Base-by-base conservation (phyloP, 371 early-diverging fungal genomes). In the Mortierella sp. region DNA sequence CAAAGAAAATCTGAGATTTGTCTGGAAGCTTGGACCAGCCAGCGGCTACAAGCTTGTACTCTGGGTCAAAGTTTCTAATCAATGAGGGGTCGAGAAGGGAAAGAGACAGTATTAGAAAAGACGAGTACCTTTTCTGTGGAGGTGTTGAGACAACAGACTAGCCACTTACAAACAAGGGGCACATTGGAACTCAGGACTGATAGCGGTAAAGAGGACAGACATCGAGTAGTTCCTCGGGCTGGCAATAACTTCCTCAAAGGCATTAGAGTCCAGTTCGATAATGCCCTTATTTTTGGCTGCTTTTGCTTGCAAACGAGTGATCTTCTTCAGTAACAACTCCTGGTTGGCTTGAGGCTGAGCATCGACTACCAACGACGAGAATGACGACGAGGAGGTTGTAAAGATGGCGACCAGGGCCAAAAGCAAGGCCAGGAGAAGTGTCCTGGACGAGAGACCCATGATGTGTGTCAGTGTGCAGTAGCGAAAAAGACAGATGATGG, bases 151-250 rank as follows among this genome's bases (percentile, higher is more conserved):
- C n/a, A 4, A 5, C 16, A 27, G 50, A 23, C 4, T 13, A 9
- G 21, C 2, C 53, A 9, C 56, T 27, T 86, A 93, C 95, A 81
- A 82, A 86, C 95, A 95, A 27, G 92, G 92, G 23, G 67, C 64
- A 72, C 95, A 95, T 46, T 85, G 80, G 66, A 91, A 85, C 50
- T 88, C 83, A 19, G 87, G 82, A n/a, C 83, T 82, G 42, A 89
- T 60, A 7, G 94, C 93, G 24, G 95, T 95, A 54, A 95, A 80
- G 23, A 93, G 78, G 4, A 92, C 87, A 24, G 90, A 86, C 51
- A 92, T 58, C 24, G 92, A 89, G 73, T 92, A 95, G 74, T 92
- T 90, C 39, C 95, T 82, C 28, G 93, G 94, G 54, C 83, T 85
- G 63, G 89, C 87, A 45, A 91, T 87, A 57, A 85, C 82, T 54